These are phyloP conservation scores for Agaricus subrufescens DNA, from an alignment of 768 basidiomycete genomes.

Conservation along the genomic window DNA sequence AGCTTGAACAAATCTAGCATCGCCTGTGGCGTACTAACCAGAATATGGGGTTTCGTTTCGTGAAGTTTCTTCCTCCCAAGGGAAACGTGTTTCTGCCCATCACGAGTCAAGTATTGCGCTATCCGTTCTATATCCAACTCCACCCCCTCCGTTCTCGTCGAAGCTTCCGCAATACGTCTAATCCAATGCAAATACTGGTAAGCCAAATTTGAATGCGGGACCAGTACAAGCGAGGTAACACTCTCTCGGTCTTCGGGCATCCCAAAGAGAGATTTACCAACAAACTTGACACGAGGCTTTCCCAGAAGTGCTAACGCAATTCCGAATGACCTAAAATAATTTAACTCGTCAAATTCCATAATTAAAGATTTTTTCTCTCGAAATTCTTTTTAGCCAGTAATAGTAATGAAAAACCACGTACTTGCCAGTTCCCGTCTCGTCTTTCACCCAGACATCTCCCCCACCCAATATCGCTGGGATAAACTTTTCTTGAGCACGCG, in stretches of 20 bases:
- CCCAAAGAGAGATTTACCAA: constrained; percentile 15
- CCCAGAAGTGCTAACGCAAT: constrained; percentile 61
- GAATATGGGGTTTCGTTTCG: constrained; percentile 52
- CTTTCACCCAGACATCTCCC: constrained; percentile 62
- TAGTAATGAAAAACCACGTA: constrained; percentile 27
- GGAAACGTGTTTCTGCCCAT: constrained; percentile 34
- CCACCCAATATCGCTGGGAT: constrained; percentile 55
- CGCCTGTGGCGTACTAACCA: constrained; percentile 71
- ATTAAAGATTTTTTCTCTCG: no score
- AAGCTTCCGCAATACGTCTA: constrained; percentile 37
- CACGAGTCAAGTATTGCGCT: constrained; percentile 61
- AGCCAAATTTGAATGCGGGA: constrained; percentile 72
- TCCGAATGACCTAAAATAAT: constrained; percentile 61
- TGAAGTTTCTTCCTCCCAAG: constrained; percentile 33
- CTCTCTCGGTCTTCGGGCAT: constrained; percentile 18
- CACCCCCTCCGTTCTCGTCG: constrained; percentile 18
- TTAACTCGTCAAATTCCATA: background rate
- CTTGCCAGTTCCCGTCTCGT: constrained; percentile 79
- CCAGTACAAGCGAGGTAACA: constrained; percentile 56
- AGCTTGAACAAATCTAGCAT: constrained; percentile 49
- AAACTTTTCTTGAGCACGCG: constrained; percentile 52
- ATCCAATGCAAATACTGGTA: constrained; percentile 67
- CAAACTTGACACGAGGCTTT: constrained; percentile 35
- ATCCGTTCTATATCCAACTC: constrained; percentile 27
- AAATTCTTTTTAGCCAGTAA: background rate